A percentile compares a stretch with the other conserved stretches of the same genome.
These are phyloP conservation scores for Colletotrichum musicola DNA, from an alignment of 2,329 filamentous ascomycete species.

Conservation along the genomic window DNA sequence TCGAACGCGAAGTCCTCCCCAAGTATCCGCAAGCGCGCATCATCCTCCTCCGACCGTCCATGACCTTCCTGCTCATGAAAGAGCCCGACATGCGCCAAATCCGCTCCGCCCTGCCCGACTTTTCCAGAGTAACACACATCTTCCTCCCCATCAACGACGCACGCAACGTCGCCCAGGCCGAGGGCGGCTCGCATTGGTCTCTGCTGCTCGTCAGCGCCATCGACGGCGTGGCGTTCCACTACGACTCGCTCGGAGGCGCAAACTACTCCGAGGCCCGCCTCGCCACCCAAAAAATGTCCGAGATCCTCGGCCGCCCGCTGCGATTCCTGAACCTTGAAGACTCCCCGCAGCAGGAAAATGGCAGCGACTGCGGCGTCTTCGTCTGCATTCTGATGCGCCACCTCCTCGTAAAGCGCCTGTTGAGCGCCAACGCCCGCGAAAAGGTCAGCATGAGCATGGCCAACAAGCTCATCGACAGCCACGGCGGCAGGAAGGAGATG, in stretches of 20 bases:
- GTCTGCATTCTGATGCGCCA: constrained; percentile 97
- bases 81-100: constrained; percentile 69
- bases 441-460: constrained; percentile 96
- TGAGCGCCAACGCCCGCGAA: constrained; percentile 82
- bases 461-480: constrained; percentile 85
- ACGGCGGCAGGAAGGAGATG: constrained; percentile 89
- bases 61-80: constrained; percentile 92
- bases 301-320: constrained; percentile 75
- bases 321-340: constrained; percentile 87
- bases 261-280: constrained; percentile 81
- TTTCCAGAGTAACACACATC: constrained; percentile 85
- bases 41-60: constrained; percentile 89
- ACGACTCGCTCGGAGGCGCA: constrained; percentile 84
- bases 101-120: constrained; percentile 81
- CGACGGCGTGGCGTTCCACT: constrained; percentile 95
- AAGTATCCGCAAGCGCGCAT: constrained; percentile 88
- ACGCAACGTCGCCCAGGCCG: constrained; percentile 79
- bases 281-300: constrained; percentile 76
- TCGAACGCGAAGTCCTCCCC: constrained; percentile 88
- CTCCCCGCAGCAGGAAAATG: constrained; percentile 90
- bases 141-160: constrained; percentile 97
- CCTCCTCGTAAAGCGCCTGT: constrained; percentile 85
- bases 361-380: constrained; percentile 94
- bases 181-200: constrained; percentile 95
- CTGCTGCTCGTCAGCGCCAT: constrained; percentile 89